Evolutionary conservation across 345 rosid species (phyloP).

Genomic region (Isatis tinctoria): DNA sequence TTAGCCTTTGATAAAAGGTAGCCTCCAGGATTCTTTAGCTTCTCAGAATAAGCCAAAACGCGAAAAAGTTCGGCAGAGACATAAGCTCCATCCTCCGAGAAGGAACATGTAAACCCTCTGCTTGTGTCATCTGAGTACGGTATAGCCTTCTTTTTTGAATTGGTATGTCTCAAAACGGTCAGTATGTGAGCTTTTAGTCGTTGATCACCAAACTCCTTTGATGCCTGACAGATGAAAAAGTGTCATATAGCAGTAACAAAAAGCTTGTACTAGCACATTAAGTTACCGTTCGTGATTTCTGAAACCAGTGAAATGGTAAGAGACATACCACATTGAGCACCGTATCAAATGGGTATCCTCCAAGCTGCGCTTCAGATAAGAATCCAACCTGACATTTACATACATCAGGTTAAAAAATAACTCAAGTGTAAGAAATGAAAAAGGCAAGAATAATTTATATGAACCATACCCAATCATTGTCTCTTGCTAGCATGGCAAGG

Average conservation of each 20-base stretch:
- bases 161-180: constrained; percentile 82
- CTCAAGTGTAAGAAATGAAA: neutral
- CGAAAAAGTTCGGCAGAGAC: constrained; percentile 79
- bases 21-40: constrained; percentile 74
- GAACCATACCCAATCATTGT: constrained; percentile 90
- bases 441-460: constrained; percentile 23
- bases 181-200: constrained; percentile 81
- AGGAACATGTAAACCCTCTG: constrained; percentile 40
- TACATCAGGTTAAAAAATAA: constrained; percentile 7
- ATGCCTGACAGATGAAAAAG: constrained; percentile 52
- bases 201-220: constrained; percentile 80
- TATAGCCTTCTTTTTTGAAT: constrained; percentile 59
- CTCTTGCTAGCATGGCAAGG: constrained; percentile 85
- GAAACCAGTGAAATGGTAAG: constrained; percentile 16
- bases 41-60: constrained; percentile 87
- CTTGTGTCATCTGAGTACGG: constrained; percentile 44
- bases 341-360: constrained; percentile 81
- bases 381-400: constrained; percentile 79
- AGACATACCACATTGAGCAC: constrained; percentile 75
- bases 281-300: constrained; percentile 4
- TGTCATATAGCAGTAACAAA: constrained; percentile 17
- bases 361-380: constrained; percentile 90
- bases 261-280: neutral
- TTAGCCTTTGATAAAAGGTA: constrained; percentile 83
- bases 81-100: constrained; percentile 51